These are phyloP conservation scores for Neurospora intermedia DNA, from an alignment of 495 filamentous ascomycete species.

Conservation along the genomic window DNA sequence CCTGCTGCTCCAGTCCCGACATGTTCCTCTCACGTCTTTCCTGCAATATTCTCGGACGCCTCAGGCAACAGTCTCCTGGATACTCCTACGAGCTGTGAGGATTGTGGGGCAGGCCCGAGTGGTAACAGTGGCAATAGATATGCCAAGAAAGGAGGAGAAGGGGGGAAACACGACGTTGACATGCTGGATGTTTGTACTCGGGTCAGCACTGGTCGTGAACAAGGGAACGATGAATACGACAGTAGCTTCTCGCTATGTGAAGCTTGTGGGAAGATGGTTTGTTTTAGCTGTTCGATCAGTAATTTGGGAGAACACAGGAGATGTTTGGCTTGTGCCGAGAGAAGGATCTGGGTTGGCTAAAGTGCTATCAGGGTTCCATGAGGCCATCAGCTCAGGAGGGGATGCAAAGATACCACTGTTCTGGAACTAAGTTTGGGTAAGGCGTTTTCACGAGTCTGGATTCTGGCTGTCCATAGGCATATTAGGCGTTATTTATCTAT, in stretches of 20 bases:
- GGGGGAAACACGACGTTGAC: constrained; percentile 10
- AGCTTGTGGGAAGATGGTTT: constrained; percentile 35
- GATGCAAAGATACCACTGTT: background rate
- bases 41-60: background rate
- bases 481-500: background rate
- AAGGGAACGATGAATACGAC: constrained; percentile 8
- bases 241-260: constrained; percentile 12
- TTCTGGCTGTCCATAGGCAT: background rate
- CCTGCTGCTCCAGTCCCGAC: constrained; percentile 15
- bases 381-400: constrained; percentile 1
- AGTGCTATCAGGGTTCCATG: constrained; percentile 7
- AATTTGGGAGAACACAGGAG: constrained; percentile 32
- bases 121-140: background rate
- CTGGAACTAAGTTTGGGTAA: background rate
- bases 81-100: constrained; percentile 27
- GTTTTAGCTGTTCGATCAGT: constrained; percentile 38
- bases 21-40: constrained; percentile 4
- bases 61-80: constrained; percentile 2
- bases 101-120: constrained; percentile 26
- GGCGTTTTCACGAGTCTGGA: background rate
- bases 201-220: constrained; percentile 13
- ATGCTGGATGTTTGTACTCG: constrained; percentile 13
- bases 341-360: constrained; percentile 14
- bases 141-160: background rate
- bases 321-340: constrained; percentile 34